These are phyloP conservation scores for Beauveria australis DNA, from an alignment of 2,329 filamentous ascomycete species.

Conservation along the genomic window DNA sequence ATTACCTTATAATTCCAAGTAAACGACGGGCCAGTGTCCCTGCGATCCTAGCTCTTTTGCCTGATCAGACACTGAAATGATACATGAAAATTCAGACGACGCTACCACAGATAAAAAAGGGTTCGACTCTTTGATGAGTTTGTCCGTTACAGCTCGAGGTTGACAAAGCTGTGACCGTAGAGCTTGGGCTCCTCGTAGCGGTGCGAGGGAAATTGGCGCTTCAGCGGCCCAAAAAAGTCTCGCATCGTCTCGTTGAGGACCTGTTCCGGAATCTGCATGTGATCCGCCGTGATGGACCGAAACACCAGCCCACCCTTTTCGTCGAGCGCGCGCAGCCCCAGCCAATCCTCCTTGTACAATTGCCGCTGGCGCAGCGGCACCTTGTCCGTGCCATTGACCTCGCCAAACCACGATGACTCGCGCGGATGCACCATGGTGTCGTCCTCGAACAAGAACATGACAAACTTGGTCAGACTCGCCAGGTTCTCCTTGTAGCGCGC, in stretches of 20 bases:
- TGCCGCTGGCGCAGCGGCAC: constrained; percentile 59
- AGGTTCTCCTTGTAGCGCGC: constrained; percentile 64
- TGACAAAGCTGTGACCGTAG: neutral
- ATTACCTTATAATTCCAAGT: neutral
- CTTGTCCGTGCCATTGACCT: constrained; percentile 65
- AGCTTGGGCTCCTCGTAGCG: constrained; percentile 13
- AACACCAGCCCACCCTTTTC: constrained; percentile 72
- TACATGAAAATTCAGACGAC: neutral
- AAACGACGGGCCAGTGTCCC: neutral
- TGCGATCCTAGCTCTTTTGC: neutral
- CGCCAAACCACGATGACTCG: constrained; percentile 83
- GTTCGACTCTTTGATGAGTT: neutral
- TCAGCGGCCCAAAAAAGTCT: constrained; percentile 54
- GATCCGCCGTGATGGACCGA: constrained; percentile 61
- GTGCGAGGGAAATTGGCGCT: constrained; percentile 26
- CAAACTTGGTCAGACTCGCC: constrained; percentile 62
- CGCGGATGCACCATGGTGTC: constrained; percentile 84
- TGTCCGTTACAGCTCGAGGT: constrained; percentile 5
- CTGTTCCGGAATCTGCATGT: constrained; percentile 71
- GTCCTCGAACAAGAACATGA: constrained; percentile 83
- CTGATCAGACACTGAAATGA: neutral
- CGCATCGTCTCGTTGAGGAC: constrained; percentile 57
- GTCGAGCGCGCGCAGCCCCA: constrained; percentile 75
- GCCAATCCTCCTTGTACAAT: constrained; percentile 87
- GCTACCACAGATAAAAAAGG: neutral